A percentile compares a stretch with the other conserved stretches of the same genome.
These are phyloP conservation scores for Staphylotrichum tortipilum DNA, from an alignment of 495 filamentous ascomycete genomes.

Conservation along the genomic window DNA sequence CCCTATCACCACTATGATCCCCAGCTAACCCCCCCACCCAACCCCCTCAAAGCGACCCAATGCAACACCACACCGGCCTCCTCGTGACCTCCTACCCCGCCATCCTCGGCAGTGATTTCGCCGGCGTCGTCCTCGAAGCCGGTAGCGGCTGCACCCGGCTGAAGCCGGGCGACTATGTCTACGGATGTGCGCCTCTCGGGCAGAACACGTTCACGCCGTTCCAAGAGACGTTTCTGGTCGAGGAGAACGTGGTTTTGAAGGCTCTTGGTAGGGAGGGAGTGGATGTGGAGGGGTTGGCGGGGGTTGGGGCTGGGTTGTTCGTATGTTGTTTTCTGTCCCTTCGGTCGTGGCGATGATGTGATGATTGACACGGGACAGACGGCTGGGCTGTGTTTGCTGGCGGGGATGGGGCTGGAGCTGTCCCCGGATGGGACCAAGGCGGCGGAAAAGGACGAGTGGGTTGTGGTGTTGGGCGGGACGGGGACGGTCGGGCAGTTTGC, in stretches of 20 bases:
- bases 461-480: slow-evolving; percentile 35
- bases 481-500: slow-evolving; percentile 37
- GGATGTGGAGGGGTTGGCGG: slow-evolving; percentile 28
- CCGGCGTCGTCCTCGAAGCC: slow-evolving; percentile 49
- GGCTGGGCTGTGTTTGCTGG: slow-evolving; percentile 17
- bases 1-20: no score
- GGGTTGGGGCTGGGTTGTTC: slow-evolving; percentile 32
- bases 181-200: slow-evolving; percentile 37
- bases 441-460: slow-evolving; percentile 30
- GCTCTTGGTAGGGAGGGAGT: slow-evolving; percentile 21
- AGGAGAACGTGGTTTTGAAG: slow-evolving; percentile 31
- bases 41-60: slow-evolving; percentile 17
- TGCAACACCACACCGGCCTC: slow-evolving; percentile 18
- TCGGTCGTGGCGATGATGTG: not conserved
- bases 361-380: slow-evolving; percentile 10
- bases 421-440: slow-evolving; percentile 15
- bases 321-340: slow-evolving; percentile 10
- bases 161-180: slow-evolving; percentile 29
- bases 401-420: slow-evolving; percentile 23
- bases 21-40: no score
- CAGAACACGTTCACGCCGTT: slow-evolving; percentile 30
- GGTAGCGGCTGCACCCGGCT: slow-evolving; percentile 42
- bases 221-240: slow-evolving; percentile 42
- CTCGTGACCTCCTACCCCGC: slow-evolving; percentile 16
- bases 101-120: slow-evolving; percentile 57